phyloP scores from a whole-genome alignment of 2,329 filamentous ascomycete species.

The Penicillium janthinellum region DNA sequence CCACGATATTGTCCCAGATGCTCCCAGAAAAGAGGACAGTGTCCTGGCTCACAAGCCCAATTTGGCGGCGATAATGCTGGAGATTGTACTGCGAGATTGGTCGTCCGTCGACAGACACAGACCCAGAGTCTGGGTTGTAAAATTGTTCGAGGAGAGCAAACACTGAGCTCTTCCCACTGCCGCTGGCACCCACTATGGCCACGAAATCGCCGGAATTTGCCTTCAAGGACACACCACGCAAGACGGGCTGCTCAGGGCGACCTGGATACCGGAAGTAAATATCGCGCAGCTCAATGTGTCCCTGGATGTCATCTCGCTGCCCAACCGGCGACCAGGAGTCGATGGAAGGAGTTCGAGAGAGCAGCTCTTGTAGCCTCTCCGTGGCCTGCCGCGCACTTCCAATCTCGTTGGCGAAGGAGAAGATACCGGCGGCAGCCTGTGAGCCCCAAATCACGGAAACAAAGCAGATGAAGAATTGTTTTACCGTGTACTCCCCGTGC shows the following conservation, averaged over 20 bases:
- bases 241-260: slow-evolving; percentile 16
- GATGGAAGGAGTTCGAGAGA: slow-evolving; percentile 48
- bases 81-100: not conserved
- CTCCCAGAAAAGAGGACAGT: not conserved
- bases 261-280: slow-evolving; percentile 39
- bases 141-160: slow-evolving; percentile 62
- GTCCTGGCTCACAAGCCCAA: not conserved
- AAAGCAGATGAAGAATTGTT: slow-evolving; percentile 49
- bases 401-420: slow-evolving; percentile 35
- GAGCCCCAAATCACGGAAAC: slow-evolving; percentile 42
- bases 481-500: slow-evolving; percentile 40
- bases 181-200: slow-evolving; percentile 56
- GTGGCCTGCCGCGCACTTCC: slow-evolving; percentile 34
- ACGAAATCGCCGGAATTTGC: slow-evolving; percentile 51
- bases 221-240: slow-evolving; percentile 18
- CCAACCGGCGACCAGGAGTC: slow-evolving; percentile 4
- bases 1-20: not conserved
- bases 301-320: not conserved
- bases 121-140: slow-evolving; percentile 56
- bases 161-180: slow-evolving; percentile 66
- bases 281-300: slow-evolving; percentile 41
- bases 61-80: not conserved
- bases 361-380: slow-evolving; percentile 40
- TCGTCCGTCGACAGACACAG: not conserved
- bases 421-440: slow-evolving; percentile 30